phyloP scores from a whole-genome alignment of 352 stramenopile species.

The Pythium myriotylum region DNA sequence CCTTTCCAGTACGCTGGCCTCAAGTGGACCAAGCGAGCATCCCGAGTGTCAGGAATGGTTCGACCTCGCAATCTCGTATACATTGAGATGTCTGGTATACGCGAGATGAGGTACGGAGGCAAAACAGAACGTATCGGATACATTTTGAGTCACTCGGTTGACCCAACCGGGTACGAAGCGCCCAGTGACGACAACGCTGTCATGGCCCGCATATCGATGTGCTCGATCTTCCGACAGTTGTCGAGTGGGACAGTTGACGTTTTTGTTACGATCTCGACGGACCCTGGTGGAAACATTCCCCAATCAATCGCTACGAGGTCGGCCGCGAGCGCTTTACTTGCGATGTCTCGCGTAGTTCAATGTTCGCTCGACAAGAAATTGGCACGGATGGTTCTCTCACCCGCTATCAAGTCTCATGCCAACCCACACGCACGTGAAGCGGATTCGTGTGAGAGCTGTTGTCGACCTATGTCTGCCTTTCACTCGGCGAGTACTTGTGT shows the following conservation, averaged over 20 bases:
- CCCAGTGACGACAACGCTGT: no score
- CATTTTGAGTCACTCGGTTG: conserved; percentile 11
- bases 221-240: conserved; percentile 42
- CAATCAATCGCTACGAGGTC: background rate
- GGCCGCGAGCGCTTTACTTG: background rate
- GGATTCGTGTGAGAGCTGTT: no score
- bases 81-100: background rate
- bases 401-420: background rate
- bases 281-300: conserved; percentile 5
- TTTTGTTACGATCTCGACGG: conserved; percentile 24
- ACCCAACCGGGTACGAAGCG: background rate
- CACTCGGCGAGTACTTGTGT: background rate
- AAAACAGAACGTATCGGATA: conserved; percentile 1
- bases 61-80: background rate
- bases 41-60: background rate
- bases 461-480: conserved; percentile 3
- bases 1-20: conserved; percentile 13
- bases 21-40: conserved; percentile 1
- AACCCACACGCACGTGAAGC: background rate
- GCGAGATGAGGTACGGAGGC: background rate
- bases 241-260: conserved; percentile 36
- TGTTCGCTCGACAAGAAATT: conserved; percentile 8
- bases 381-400: no score
- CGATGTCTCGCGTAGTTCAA: background rate
- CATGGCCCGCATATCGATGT: conserved; percentile 1